Conservation (phyloP, 768 basidiomycete species). For the Boletus rufocinnamomeus region DNA sequence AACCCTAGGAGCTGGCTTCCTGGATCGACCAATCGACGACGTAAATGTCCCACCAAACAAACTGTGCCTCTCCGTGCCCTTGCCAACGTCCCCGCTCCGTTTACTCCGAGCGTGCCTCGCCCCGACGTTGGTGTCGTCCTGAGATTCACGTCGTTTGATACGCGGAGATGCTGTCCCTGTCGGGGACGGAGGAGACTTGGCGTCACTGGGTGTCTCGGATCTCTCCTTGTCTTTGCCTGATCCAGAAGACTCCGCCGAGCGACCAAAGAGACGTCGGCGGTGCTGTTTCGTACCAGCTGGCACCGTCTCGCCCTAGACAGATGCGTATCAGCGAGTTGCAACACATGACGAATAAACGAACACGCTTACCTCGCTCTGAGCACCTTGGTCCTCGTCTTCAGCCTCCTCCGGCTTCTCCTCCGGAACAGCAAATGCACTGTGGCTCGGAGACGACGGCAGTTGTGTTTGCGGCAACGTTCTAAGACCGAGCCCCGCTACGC, state of each 20-base stretch:
- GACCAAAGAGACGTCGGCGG: constrained; percentile 63
- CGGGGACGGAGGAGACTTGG: constrained; percentile 29
- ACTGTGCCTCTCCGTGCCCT: constrained; percentile 63
- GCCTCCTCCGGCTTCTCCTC: constrained; percentile 34
- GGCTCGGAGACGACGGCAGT: constrained; percentile 61
- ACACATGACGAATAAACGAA: not conserved
- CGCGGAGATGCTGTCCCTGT: constrained; percentile 22
- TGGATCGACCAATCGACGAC: constrained; percentile 58
- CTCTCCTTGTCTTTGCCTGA: constrained; percentile 39
- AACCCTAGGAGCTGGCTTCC: constrained; percentile 81
- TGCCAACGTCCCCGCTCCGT: constrained; percentile 50
- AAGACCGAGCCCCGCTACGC: constrained; percentile 17
- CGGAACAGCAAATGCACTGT: constrained; percentile 47
- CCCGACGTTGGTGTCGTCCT: constrained; percentile 24
- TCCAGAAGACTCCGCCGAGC: constrained; percentile 42
- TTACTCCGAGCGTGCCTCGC: constrained; percentile 47
- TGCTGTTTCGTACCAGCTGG: constrained; percentile 38
- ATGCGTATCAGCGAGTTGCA: not conserved
- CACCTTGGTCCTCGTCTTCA: constrained; percentile 52
- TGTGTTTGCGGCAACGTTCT: constrained; percentile 45
- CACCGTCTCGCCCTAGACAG: constrained; percentile 54
- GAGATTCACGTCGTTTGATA: constrained; percentile 22
- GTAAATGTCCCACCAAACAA: constrained; percentile 77
- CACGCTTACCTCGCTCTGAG: constrained; percentile 65
- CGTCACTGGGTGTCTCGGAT: constrained; percentile 26